Conservation (phyloP, 2,329 filamentous ascomycete species). For the Penicillium sp. region DNA sequence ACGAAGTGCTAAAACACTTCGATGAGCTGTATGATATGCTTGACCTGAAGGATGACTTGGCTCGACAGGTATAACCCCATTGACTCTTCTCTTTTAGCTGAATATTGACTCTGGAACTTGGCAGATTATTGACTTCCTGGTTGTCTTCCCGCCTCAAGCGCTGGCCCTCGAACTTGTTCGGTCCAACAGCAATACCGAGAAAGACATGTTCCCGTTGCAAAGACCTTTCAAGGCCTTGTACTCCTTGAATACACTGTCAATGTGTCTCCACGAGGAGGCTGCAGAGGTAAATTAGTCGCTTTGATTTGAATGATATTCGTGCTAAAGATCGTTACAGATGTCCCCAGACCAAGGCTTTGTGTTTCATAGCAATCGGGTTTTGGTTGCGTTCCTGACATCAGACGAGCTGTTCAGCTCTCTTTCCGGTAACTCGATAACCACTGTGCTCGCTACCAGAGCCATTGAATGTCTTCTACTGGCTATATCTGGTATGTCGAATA, state of each 20-base stretch:
- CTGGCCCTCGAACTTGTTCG: conserved; percentile 60
- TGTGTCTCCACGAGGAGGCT: conserved; percentile 55
- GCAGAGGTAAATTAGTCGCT: conserved; percentile 14
- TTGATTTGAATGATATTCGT: not conserved
- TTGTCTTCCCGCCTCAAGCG: conserved; percentile 66
- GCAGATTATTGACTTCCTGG: conserved; percentile 68
- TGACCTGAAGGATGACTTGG: conserved; percentile 66
- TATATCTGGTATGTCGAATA: conserved; percentile 48
- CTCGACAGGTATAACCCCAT: conserved; percentile 56
- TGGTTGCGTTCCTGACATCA: conserved; percentile 61
- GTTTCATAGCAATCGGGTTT: conserved; percentile 48
- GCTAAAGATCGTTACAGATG: conserved; percentile 14
- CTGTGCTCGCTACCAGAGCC: conserved; percentile 53
- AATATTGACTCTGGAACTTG: conserved; percentile 8
- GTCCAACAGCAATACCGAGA: conserved; percentile 50
- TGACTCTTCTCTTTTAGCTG: not conserved
- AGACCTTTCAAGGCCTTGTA: conserved; percentile 74
- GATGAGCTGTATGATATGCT: conserved; percentile 79
- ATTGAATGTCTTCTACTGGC: conserved; percentile 57
- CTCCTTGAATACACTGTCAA: conserved; percentile 63
- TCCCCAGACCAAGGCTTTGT: conserved; percentile 37
- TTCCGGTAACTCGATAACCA: conserved; percentile 44
- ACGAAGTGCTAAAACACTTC: conserved; percentile 78
- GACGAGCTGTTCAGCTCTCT: conserved; percentile 50
- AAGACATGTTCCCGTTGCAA: conserved; percentile 64